Percentiles rank a stretch among this genome's conserved stretches.
Evolutionary conservation across 495 filamentous ascomycete genomes (phyloP).

Genomic region (Cercophora scortea): DNA sequence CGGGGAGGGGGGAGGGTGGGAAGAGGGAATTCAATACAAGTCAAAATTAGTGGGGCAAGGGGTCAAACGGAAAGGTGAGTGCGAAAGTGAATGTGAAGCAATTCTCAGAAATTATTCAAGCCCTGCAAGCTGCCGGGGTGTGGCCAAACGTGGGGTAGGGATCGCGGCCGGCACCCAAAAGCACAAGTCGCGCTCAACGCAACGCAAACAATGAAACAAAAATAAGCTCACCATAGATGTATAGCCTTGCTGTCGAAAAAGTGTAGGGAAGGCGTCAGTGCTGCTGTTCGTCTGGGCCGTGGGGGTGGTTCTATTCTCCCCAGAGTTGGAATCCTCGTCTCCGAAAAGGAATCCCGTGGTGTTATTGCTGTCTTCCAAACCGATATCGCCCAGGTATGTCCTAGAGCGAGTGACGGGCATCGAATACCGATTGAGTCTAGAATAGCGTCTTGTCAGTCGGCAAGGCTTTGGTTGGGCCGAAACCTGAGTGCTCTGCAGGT

Average conservation of each 20-base stretch:
- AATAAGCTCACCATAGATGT: conserved; percentile 57
- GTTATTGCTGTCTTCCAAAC: conserved; percentile 59
- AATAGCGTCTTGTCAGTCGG: neutral
- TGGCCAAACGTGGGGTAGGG: no score
- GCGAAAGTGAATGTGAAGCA: no score
- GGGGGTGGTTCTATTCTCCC: conserved; percentile 49
- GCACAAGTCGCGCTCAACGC: no score
- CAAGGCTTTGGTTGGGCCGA: neutral
- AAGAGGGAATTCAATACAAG: no score
- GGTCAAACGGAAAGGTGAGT: no score
- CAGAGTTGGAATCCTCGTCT: conserved; percentile 59
- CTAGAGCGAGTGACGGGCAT: conserved; percentile 74
- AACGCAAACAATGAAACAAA: no score
- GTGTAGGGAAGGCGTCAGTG: conserved; percentile 73
- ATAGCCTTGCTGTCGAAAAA: conserved; percentile 62
- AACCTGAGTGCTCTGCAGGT: no score
- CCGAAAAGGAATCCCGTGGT: conserved; percentile 78
- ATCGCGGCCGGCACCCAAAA: no score
- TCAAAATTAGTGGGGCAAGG: no score
- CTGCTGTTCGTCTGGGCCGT: conserved; percentile 51
- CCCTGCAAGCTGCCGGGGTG: no score
- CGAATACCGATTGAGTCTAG: conserved; percentile 75
- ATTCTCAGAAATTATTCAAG: no score
- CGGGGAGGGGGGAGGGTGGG: no score
- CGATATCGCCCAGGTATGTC: conserved; percentile 46